These are phyloP conservation scores for Irpex rosettiformis DNA, from an alignment of 1,284 basidiomycete genomes.

Conservation along the genomic window DNA sequence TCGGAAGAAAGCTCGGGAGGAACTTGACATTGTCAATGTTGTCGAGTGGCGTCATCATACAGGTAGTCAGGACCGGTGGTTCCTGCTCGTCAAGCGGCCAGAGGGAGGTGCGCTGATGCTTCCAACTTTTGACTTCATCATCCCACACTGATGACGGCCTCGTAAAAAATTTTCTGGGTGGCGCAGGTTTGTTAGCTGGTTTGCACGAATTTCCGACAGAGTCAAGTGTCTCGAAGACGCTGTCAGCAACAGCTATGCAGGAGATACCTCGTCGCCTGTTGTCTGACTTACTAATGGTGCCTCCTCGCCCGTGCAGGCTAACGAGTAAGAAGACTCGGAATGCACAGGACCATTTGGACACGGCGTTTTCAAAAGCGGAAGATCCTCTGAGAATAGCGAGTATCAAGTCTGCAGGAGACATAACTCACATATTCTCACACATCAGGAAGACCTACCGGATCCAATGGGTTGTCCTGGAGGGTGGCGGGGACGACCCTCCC, in stretches of 20 bases:
- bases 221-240: slow-evolving; percentile 38
- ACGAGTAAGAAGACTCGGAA: slow-evolving; percentile 8
- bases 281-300: slow-evolving; percentile 35
- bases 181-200: slow-evolving; percentile 81
- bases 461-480: slow-evolving; percentile 64
- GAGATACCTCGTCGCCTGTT: slow-evolving; percentile 41
- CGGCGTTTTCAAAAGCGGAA: neutral
- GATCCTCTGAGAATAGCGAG: slow-evolving; percentile 36
- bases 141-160: slow-evolving; percentile 11
- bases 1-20: slow-evolving; percentile 82
- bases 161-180: neutral
- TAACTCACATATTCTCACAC: slow-evolving; percentile 88
- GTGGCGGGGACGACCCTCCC: slow-evolving; percentile 35
- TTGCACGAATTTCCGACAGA: slow-evolving; percentile 79
- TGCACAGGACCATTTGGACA: neutral
- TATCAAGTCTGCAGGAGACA: slow-evolving; percentile 55
- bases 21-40: slow-evolving; percentile 83
- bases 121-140: neutral
- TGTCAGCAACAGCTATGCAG: slow-evolving; percentile 31
- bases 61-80: slow-evolving; percentile 42
- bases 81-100: slow-evolving; percentile 79
- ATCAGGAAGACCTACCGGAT: slow-evolving; percentile 88
- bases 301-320: slow-evolving; percentile 14
- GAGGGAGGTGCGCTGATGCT: slow-evolving; percentile 60
- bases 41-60: slow-evolving; percentile 65